Evolutionary conservation across 169 alveolate genomes (phyloP).

Genomic region (Plasmodium gonderi): DNA sequence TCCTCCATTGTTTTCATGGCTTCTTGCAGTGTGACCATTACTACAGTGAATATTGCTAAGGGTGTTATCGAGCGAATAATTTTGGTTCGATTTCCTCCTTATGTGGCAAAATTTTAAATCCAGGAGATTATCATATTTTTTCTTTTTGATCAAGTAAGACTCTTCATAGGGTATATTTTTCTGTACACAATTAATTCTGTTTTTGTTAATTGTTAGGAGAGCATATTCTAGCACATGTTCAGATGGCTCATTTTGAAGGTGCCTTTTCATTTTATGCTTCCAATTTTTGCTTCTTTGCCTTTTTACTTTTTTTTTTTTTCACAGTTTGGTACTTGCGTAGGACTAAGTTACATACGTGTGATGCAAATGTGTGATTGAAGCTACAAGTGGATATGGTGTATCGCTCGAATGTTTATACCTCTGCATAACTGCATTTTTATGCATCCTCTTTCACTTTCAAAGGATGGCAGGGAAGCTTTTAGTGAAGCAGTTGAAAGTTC

Average conservation of each 20-base stretch:
- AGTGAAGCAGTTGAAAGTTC: no score
- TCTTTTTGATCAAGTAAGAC: slow-evolving; percentile 40
- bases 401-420: neutral
- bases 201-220: slow-evolving; percentile 13
- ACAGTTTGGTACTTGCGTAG: no score
- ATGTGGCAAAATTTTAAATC: slow-evolving; percentile 48
- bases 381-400: neutral
- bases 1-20: neutral
- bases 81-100: neutral
- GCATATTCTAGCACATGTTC: slow-evolving; percentile 26
- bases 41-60: no score
- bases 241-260: neutral
- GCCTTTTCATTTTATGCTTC: slow-evolving; percentile 4
- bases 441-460: no score
- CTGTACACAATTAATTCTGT: slow-evolving; percentile 25
- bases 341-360: no score
- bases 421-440: neutral
- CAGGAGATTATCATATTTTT: slow-evolving; percentile 6
- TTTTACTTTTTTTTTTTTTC: no score
- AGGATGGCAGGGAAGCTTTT: no score
- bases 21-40: neutral
- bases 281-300: no score
- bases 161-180: slow-evolving; percentile 60
- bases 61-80: neutral
- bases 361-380: neutral